Evolutionary conservation across 1,139 yeast genomes (phyloP), one percentile per base, ranked within the genome.

Genomic region (Torulaspora pretoriensis): DNA sequence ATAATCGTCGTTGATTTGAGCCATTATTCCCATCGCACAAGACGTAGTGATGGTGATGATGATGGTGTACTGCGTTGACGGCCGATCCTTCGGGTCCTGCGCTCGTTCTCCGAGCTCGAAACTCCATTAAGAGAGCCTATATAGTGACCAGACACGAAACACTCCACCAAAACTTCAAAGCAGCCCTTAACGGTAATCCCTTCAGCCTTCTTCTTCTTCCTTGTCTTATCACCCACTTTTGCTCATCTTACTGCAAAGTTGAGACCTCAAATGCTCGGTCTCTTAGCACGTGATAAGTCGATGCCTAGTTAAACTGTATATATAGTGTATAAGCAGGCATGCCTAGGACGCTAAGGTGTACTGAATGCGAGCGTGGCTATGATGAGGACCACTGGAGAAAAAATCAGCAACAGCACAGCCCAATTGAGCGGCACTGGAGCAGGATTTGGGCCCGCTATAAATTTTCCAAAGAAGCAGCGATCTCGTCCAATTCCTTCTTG

Each of bases 401-500:
- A 12, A 17, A 36, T 19, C 9, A 35, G n/a, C 33, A 36, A 14
- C 16, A 27, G 28, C n/a, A 16, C 25, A 10, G 38, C 38, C 19
- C 27, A 25, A 14, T 16, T 28, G 23, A 31, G 22, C 10, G 13
- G 33, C n/a, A 22, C 26, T 2, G 17, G 25, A 28, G 33, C 34
- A 33, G 23, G n/a, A 19, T 7, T 27, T 8, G 35, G 35, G 17
- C 25, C 41, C 19, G 40, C 46, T 52, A 56, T 54, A 55, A 57
- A 50, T 55, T 56, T 51, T 55, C 63, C 43, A 55, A 48, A 37
- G 63, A 55, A 28, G 61, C 56, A 35, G 61, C 63, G 73, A 92
- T 89, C 73, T 90, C 97, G 74, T 74, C 73, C 73, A 92, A 78
- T 72, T 92, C 97, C 55, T 87, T 79, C 77, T 86, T 84, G 58